Conservation (phyloP, 139 green algal species). For the Astrephomene gubernaculifera region DNA sequence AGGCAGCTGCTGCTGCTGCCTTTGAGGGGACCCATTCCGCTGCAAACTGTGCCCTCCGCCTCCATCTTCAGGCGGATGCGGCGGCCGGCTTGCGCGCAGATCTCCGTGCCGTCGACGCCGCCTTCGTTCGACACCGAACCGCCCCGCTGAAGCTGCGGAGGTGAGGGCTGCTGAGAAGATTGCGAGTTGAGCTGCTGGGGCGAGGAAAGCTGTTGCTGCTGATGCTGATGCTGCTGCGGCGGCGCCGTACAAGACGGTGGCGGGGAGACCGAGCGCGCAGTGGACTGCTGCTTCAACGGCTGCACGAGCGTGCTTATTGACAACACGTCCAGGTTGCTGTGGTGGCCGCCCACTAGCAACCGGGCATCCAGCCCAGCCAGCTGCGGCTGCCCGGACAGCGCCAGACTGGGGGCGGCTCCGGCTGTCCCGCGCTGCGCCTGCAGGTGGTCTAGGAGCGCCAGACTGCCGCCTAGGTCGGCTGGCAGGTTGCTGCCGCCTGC, state of each 20-base stretch:
- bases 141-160: not conserved
- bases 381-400: not conserved
- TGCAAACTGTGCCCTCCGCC: not conserved
- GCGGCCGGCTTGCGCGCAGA: not conserved
- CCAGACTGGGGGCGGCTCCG: not conserved
- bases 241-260: not conserved
- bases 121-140: not conserved
- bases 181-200: slow-evolving; percentile 18
- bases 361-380: not conserved
- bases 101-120: not conserved
- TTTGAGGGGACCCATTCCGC: too few species aligned
- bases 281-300: not conserved
- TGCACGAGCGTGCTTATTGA: not conserved
- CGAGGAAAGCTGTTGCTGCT: slow-evolving; percentile 20
- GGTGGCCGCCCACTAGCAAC: not conserved
- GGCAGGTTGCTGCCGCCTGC: not conserved
- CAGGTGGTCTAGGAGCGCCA: not conserved
- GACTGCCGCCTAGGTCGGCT: slow-evolving; percentile 1
- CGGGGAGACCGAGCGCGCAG: slow-evolving; percentile 10
- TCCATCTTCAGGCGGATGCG: not conserved
- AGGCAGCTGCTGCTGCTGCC: not conserved
- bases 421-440: slow-evolving; percentile 1
- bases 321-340: not conserved
- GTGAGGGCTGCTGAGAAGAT: slow-evolving; percentile 6
- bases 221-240: not conserved